These are phyloP conservation scores for Hymenoscyphus fructigenus DNA, from an alignment of 2,329 filamentous ascomycete species.

Conservation along the genomic window DNA sequence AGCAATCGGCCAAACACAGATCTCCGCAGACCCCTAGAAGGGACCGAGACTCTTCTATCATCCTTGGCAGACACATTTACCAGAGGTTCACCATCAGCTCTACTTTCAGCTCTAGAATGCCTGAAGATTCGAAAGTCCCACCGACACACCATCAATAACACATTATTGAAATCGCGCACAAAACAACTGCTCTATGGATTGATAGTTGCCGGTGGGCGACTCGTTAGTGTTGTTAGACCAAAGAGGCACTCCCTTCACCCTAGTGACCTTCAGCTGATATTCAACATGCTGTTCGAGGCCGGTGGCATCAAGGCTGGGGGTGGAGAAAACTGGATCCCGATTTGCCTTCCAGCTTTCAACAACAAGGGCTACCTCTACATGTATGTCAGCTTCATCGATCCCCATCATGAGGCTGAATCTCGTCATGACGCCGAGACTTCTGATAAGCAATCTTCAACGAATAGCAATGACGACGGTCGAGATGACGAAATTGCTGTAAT, in stretches of 20 bases:
- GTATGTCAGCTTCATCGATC: slow-evolving; percentile 94
- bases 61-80: slow-evolving; percentile 95
- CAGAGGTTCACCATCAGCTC: slow-evolving; percentile 80
- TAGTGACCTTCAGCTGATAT: slow-evolving; percentile 91
- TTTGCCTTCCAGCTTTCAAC: slow-evolving; percentile 96
- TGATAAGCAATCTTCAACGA: slow-evolving; percentile 60
- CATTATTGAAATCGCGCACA: slow-evolving; percentile 74
- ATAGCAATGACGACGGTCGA: slow-evolving; percentile 62
- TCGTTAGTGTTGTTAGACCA: slow-evolving; percentile 92
- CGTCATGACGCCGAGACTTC: slow-evolving; percentile 38
- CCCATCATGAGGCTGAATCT: slow-evolving; percentile 40
- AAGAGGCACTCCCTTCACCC: slow-evolving; percentile 95
- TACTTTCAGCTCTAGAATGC: slow-evolving; percentile 89
- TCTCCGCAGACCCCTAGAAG: slow-evolving; percentile 82
- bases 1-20: slow-evolving; percentile 90
- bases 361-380: slow-evolving; percentile 96
- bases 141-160: slow-evolving; percentile 80
- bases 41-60: slow-evolving; percentile 86
- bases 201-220: slow-evolving; percentile 85
- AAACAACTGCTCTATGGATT: slow-evolving; percentile 86
- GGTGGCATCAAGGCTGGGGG: slow-evolving; percentile 88
- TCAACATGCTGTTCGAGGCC: slow-evolving; percentile 99
- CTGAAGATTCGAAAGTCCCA: slow-evolving; percentile 89
- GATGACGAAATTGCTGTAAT: slow-evolving; percentile 86
- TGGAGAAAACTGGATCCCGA: slow-evolving; percentile 95